These are phyloP conservation scores for Hypoxylon sp. DNA, from an alignment of 2,329 filamentous ascomycete species.

Conservation along the genomic window DNA sequence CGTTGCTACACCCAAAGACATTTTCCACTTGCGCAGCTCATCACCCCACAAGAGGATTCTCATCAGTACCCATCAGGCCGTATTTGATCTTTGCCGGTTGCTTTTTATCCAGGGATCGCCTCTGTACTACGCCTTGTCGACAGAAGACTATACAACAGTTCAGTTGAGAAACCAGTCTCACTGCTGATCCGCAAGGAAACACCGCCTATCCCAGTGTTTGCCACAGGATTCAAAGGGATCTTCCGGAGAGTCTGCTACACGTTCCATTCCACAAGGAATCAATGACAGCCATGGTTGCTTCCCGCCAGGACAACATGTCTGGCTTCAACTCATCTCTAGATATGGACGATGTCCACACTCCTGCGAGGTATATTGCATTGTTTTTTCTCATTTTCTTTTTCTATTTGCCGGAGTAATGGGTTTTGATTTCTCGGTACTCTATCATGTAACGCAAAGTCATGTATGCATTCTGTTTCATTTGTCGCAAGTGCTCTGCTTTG, in stretches of 20 bases:
- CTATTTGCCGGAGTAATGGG: constrained; percentile 59
- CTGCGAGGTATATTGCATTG: constrained; percentile 72
- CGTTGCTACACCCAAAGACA: constrained; percentile 44
- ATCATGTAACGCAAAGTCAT: constrained; percentile 52
- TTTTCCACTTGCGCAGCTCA: constrained; percentile 39
- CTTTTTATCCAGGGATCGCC: constrained; percentile 48
- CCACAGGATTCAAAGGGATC: constrained; percentile 57
- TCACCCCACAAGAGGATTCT: constrained; percentile 36
- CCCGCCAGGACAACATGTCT: constrained; percentile 65
- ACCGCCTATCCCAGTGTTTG: constrained; percentile 45
- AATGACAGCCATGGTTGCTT: constrained; percentile 64
- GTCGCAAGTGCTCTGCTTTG: constrained; percentile 47
- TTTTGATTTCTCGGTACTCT: constrained; percentile 51
- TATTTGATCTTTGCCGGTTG: constrained; percentile 42
- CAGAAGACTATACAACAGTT: constrained; percentile 41
- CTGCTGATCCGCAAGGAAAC: constrained; percentile 45
- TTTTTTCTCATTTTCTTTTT: constrained; percentile 62
- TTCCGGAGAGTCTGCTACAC: constrained; percentile 41
- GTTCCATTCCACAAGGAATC: constrained; percentile 57
- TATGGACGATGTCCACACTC: constrained; percentile 71
- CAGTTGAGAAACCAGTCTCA: constrained; percentile 50
- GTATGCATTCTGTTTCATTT: constrained; percentile 49
- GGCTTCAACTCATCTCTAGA: constrained; percentile 66
- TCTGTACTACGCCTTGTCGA: constrained; percentile 45
- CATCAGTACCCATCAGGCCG: constrained; percentile 44